These are phyloP conservation scores for Ceriops tagal DNA, from an alignment of 345 rosid species.

Conservation along the genomic window DNA sequence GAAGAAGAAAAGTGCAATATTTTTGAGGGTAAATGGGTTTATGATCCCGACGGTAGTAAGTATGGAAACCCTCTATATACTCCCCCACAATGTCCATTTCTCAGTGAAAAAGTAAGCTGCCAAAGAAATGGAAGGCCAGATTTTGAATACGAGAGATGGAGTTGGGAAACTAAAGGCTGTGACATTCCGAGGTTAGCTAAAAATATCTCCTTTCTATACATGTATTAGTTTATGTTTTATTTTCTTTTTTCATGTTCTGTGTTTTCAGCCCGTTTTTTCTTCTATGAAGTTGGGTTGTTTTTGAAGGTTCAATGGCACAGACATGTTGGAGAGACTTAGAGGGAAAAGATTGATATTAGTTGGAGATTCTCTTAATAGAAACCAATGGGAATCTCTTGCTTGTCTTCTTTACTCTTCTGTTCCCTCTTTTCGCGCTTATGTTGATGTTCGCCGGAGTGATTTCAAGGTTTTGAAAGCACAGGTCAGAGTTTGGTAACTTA, in stretches of 20 bases:
- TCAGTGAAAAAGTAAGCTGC: constrained; percentile 48
- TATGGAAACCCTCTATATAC: constrained; percentile 22
- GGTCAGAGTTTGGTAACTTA: constrained; percentile 21
- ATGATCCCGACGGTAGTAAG: constrained; percentile 26
- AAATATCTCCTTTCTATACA: background rate
- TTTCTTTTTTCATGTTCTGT: background rate
- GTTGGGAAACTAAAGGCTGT: constrained; percentile 47
- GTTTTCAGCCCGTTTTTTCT: background rate
- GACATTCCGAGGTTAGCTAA: constrained; percentile 36
- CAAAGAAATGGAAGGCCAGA: constrained; percentile 49
- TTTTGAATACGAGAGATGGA: constrained; percentile 47
- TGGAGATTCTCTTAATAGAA: constrained; percentile 55
- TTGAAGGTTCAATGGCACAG: constrained; percentile 39
- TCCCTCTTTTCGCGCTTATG: constrained; percentile 26
- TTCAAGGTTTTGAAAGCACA: constrained; percentile 38
- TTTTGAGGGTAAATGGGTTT: constrained; percentile 53
- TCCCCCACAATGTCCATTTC: constrained; percentile 37
- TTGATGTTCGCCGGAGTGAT: constrained; percentile 8
- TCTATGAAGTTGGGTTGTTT: background rate
- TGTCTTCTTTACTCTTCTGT: constrained; percentile 47
- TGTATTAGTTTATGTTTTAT: background rate
- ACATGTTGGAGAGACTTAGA: constrained; percentile 45
- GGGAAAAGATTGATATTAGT: constrained; percentile 51
- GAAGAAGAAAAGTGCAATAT: constrained; percentile 29
- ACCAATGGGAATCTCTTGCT: constrained; percentile 60